Percentiles rank a stretch among this genome's conserved stretches.
Evolutionary conservation across 371 early-diverging fungal species (phyloP).

Genomic region (Mucor irregularis): DNA sequence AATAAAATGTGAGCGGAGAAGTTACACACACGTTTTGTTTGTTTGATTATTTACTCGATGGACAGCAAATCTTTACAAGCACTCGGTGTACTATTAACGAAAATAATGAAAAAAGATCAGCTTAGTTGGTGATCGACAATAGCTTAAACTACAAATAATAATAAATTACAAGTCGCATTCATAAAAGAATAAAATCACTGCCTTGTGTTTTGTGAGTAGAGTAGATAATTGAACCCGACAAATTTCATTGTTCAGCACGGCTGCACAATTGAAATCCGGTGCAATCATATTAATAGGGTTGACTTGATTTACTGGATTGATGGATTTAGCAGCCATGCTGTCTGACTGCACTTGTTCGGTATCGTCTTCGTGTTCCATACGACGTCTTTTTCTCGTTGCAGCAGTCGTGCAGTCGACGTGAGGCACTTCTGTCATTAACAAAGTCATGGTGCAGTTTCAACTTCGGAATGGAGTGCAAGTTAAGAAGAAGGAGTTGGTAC

Average conservation of each 20-base stretch:
- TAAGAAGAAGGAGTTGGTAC: too few relatives aligned
- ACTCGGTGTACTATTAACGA: conserved; percentile 9
- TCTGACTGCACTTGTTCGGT: not conserved
- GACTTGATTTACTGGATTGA: conserved; percentile 17
- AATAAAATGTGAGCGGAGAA: conserved; percentile 1
- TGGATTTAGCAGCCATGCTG: too few relatives aligned
- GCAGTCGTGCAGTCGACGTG: not conserved
- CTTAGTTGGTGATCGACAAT: too few relatives aligned
- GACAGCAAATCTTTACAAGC: conserved; percentile 17
- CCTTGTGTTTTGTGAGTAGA: conserved; percentile 12
- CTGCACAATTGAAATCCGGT: conserved; percentile 29
- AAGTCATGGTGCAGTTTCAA: too few relatives aligned
- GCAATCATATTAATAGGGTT: conserved; percentile 18
- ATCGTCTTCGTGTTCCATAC: conserved; percentile 5
- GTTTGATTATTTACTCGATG: conserved; percentile 15
- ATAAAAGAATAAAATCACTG: conserved; percentile 34
- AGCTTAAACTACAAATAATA: not conserved
- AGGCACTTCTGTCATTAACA: conserved; percentile 14
- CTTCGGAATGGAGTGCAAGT: too few relatives aligned
- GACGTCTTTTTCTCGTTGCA: conserved; percentile 18
- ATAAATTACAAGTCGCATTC: conserved; percentile 31
- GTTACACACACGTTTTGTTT: not conserved
- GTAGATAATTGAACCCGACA: conserved; percentile 22
- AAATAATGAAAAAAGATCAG: not conserved
- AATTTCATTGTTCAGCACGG: conserved; percentile 19